Conservation (phyloP, 805 yeast genomes). For the Ogataea saltuana region DNA sequence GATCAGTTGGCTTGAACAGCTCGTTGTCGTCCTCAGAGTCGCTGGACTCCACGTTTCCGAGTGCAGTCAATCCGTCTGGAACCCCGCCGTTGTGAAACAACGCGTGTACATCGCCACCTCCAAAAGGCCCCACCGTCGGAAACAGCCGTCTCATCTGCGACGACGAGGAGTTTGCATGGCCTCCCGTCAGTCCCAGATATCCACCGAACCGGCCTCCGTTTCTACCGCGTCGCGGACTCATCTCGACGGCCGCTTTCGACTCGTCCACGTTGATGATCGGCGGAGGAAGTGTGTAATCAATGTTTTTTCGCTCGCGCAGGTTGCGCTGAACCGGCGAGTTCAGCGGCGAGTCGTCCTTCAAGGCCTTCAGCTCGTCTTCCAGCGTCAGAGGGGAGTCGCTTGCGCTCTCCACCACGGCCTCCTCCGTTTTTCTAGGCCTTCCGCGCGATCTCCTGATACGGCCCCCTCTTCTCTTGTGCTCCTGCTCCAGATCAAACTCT, state of each 20-base stretch:
- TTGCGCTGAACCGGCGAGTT: conserved; percentile 50
- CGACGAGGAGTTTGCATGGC: conserved; percentile 28
- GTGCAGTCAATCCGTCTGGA: conserved; percentile 43
- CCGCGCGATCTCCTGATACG: conserved; percentile 13
- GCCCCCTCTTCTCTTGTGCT: conserved; percentile 8
- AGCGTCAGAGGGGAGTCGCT: conserved; percentile 39
- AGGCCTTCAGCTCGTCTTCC: conserved; percentile 65
- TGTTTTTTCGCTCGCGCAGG: conserved; percentile 65
- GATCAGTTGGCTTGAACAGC: conserved; percentile 36
- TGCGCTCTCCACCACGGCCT: conserved; percentile 5
- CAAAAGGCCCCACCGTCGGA: conserved; percentile 97
- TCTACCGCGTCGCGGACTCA: conserved; percentile 35
- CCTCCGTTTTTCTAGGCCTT: conserved; percentile 7
- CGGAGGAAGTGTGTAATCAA: conserved; percentile 83
- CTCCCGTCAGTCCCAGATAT: conserved; percentile 14
- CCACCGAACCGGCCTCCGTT: conserved; percentile 28
- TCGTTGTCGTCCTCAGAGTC: conserved; percentile 52
- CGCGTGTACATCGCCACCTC: conserved; percentile 90
- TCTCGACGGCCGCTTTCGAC: conserved; percentile 16
- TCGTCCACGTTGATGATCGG: conserved; percentile 53
- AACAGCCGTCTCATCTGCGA: conserved; percentile 67
- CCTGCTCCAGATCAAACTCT: conserved; percentile 18
- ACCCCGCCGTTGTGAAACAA: conserved; percentile 66
- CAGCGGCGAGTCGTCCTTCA: conserved; percentile 58
- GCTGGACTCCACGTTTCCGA: conserved; percentile 43